Evolutionary conservation across 768 basidiomycete genomes (phyloP).

Genomic region (Xerocomellus dryophilus): DNA sequence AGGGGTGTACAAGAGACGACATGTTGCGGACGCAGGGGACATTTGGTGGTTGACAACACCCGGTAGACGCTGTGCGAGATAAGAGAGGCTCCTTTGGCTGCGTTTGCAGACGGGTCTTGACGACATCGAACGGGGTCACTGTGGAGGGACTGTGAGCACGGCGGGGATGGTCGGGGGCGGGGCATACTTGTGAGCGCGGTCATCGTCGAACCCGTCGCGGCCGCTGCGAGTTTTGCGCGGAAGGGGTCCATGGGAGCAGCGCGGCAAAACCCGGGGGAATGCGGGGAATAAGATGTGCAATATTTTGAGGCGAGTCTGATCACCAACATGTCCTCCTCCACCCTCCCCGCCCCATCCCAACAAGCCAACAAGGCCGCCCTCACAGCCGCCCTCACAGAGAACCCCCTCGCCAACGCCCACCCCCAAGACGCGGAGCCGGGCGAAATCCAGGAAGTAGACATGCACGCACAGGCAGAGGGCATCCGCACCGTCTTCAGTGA

Average conservation of each 20-base stretch:
- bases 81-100: conserved; percentile 57
- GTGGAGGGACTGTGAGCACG: conserved; percentile 6
- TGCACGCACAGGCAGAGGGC: conserved; percentile 76
- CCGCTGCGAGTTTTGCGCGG: conserved; percentile 77
- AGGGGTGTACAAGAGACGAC: conserved; percentile 65
- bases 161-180: conserved; percentile 5
- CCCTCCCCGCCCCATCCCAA: conserved; percentile 62
- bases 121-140: conserved; percentile 99
- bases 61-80: conserved; percentile 49
- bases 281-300: not conserved
- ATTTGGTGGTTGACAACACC: conserved; percentile 66
- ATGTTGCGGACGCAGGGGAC: conserved; percentile 66
- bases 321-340: conserved; percentile 33
- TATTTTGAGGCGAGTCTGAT: not conserved
- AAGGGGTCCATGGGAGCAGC: conserved; percentile 54
- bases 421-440: conserved; percentile 61
- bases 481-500: conserved; percentile 94
- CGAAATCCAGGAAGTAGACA: conserved; percentile 84
- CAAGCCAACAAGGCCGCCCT: conserved; percentile 80
- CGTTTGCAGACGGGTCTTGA: conserved; percentile 95
- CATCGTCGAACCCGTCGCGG: conserved; percentile 73
- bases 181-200: conserved; percentile 80
- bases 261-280: conserved; percentile 28
- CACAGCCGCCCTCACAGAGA: conserved; percentile 65
- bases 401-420: conserved; percentile 27